Percentiles rank a stretch among this genome's conserved stretches.
Evolutionary conservation across 1,284 basidiomycete genomes (phyloP).

Genomic region (Cryptococcus amylolentus): DNA sequence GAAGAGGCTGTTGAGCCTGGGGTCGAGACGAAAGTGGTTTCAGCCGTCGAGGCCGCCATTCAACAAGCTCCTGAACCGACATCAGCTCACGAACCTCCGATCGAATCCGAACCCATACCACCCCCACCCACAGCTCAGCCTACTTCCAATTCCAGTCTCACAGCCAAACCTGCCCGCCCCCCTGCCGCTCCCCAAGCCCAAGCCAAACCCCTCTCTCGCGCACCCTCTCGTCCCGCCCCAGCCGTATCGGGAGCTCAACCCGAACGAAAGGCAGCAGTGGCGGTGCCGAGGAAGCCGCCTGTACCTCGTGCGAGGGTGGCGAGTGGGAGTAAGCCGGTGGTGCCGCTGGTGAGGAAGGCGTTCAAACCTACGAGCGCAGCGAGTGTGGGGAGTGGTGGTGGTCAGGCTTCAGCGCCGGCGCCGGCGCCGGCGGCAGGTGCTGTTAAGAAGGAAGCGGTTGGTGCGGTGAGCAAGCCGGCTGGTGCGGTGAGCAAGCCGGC

Average conservation of each 20-base stretch:
- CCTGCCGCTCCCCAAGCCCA: not conserved
- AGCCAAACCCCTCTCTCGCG: not conserved
- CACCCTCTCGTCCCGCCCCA: not conserved
- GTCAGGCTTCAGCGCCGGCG: conserved; percentile 6
- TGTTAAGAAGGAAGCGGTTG: not conserved
- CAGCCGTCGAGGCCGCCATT: not conserved
- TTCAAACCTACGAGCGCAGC: conserved; percentile 16
- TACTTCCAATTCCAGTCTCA: not conserved
- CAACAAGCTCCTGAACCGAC: no score
- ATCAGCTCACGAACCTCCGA: no score
- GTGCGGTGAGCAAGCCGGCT: conserved; percentile 8
- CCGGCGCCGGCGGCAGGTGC: conserved; percentile 11
- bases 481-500: conserved; percentile 8
- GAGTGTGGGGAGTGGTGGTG: not conserved
- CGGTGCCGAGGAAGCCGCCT: conserved; percentile 10
- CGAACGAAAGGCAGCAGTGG: not conserved
- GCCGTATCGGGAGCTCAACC: conserved; percentile 1
- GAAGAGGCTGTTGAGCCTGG: not conserved
- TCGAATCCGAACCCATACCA: no score
- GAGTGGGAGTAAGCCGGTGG: not conserved
- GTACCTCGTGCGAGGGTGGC: conserved; percentile 7
- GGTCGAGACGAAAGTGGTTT: not conserved
- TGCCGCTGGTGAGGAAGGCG: conserved; percentile 11
- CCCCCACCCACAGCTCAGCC: not conserved
- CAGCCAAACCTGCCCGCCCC: not conserved